These are phyloP conservation scores for Ustilago sp. DNA, from an alignment of 1,284 basidiomycete genomes.

Conservation along the genomic window DNA sequence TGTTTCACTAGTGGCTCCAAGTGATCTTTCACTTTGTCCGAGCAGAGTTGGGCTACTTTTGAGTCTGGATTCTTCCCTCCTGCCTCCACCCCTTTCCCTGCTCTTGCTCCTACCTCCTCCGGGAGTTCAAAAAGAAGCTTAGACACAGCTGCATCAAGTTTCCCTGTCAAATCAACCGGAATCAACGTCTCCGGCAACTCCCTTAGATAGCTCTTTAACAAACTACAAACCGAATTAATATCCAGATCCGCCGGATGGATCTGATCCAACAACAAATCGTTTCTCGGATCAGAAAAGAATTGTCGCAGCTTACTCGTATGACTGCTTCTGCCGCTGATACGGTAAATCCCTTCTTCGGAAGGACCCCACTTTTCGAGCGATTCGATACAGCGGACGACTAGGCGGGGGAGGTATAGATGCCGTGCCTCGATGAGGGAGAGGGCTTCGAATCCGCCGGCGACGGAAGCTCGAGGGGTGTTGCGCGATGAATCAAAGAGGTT, in stretches of 20 bases:
- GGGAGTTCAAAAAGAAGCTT: constrained; percentile 14
- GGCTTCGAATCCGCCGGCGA: constrained; percentile 21
- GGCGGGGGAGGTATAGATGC: constrained; percentile 49
- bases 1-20: constrained; percentile 45
- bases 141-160: constrained; percentile 39
- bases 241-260: constrained; percentile 65
- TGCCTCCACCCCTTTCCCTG: too few relatives aligned
- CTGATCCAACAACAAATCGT: constrained; percentile 56
- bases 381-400: constrained; percentile 65
- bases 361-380: constrained; percentile 62
- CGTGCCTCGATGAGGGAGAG: constrained; percentile 50
- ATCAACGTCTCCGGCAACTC: constrained; percentile 62
- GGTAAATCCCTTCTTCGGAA: constrained; percentile 66
- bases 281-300: constrained; percentile 47
- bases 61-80: constrained; percentile 22
- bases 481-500: constrained; percentile 31
- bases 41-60: constrained; percentile 11
- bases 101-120: not conserved
- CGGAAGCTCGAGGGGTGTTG: constrained; percentile 28
- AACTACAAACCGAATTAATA: constrained; percentile 66
- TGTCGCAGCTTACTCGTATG: constrained; percentile 61
- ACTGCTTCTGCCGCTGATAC: constrained; percentile 62
- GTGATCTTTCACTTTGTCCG: constrained; percentile 5
- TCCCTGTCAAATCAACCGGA: constrained; percentile 18
- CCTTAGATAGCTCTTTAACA: constrained; percentile 65